Evolutionary conservation across 1,139 yeast genomes (phyloP).

Genomic region (Candida dubliniensis): DNA sequence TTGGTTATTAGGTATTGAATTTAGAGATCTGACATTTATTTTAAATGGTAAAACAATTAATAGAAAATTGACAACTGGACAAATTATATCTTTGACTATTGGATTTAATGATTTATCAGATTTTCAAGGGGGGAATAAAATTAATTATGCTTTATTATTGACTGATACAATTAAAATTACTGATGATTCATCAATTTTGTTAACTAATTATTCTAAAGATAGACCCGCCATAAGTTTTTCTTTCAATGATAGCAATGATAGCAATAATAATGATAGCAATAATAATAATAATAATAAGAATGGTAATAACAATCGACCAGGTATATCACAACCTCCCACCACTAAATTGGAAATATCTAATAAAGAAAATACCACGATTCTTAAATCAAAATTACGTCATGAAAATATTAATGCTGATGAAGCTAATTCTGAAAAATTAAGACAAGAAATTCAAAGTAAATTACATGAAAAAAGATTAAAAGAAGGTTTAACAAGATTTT

Average conservation of each 20-base stretch:
- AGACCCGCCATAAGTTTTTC: slow-evolving; percentile 80
- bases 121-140: no score
- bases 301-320: no score
- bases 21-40: slow-evolving; percentile 76
- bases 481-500: slow-evolving; percentile 77
- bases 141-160: slow-evolving; percentile 65
- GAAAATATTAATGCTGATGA: slow-evolving; percentile 75
- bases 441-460: slow-evolving; percentile 79
- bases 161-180: slow-evolving; percentile 83
- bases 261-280: slow-evolving; percentile 41
- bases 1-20: slow-evolving; percentile 88
- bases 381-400: slow-evolving; percentile 78
- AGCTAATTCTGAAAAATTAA: slow-evolving; percentile 69
- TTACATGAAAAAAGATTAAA: slow-evolving; percentile 84
- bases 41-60: slow-evolving; percentile 69
- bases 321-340: no score
- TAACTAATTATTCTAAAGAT: slow-evolving; percentile 74
- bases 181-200: slow-evolving; percentile 57
- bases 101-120: slow-evolving; percentile 70
- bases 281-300: slow-evolving; percentile 19
- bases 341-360: not conserved
- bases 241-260: slow-evolving; percentile 65
- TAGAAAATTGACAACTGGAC: slow-evolving; percentile 66
- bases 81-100: slow-evolving; percentile 71
- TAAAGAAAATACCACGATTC: slow-evolving; percentile 54